phyloP scores from a whole-genome alignment of 192 early-diverging fungal genomes.

The Spizellomyces sp. region DNA sequence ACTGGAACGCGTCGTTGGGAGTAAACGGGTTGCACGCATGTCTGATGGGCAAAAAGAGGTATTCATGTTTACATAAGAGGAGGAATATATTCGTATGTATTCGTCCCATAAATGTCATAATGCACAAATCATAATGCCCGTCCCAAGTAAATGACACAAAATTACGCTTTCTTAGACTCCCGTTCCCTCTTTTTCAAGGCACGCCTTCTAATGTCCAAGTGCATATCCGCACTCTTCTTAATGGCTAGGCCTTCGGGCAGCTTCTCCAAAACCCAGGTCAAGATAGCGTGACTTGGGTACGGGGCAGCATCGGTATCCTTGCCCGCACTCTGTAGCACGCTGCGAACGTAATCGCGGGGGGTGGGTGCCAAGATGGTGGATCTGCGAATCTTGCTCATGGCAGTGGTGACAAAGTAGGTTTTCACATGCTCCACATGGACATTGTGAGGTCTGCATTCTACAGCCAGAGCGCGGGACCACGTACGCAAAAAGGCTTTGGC shows the following conservation, averaged over 20 bases:
- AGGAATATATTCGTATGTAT: too few relatives aligned
- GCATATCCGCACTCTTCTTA: slow-evolving; percentile 56
- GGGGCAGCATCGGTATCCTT: slow-evolving; percentile 67
- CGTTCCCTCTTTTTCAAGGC: slow-evolving; percentile 66
- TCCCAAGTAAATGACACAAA: background rate
- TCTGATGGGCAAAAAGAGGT: slow-evolving; percentile 48
- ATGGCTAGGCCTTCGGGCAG: slow-evolving; percentile 62
- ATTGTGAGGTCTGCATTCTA: slow-evolving; percentile 69
- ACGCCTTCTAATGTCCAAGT: slow-evolving; percentile 70
- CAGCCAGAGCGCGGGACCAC: slow-evolving; percentile 87
- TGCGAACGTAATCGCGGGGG: slow-evolving; percentile 75
- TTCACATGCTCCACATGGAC: slow-evolving; percentile 91
- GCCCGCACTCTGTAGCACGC: slow-evolving; percentile 71
- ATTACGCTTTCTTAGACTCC: slow-evolving; percentile 26
- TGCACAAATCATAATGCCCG: too few relatives aligned
- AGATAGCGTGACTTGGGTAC: slow-evolving; percentile 68
- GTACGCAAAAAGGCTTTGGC: slow-evolving; percentile 89
- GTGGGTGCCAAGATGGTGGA: slow-evolving; percentile 80
- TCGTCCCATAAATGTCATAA: too few relatives aligned
- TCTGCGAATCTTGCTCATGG: slow-evolving; percentile 90
- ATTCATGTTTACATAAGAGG: slow-evolving; percentile 47
- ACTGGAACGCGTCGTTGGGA: slow-evolving; percentile 89
- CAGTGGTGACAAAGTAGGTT: slow-evolving; percentile 94
- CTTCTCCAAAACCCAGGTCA: slow-evolving; percentile 70
- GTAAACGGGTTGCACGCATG: slow-evolving; percentile 72